A percentile compares a stretch with the other conserved stretches of the same genome.
Evolutionary conservation across 306 rosid genomes (phyloP).

Genomic region (Lathyrus tuberosus): DNA sequence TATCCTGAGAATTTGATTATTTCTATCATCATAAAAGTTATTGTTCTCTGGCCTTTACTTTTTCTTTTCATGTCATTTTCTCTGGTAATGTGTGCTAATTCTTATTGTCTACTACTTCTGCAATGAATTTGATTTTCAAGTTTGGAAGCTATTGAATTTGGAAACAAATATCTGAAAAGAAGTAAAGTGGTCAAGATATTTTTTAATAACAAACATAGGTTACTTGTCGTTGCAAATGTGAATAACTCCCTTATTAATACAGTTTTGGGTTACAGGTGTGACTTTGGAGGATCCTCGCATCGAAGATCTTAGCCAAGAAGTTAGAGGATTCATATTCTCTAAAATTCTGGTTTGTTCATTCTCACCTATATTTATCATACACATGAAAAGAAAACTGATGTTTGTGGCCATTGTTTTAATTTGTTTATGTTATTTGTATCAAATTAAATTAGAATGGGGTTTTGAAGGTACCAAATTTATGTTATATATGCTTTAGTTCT

Average conservation of each 20-base stretch:
- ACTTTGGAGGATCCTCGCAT: slow-evolving; percentile 92
- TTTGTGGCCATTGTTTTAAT: slow-evolving; percentile 6
- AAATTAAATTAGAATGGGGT: slow-evolving; percentile 19
- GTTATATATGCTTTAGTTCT: neutral
- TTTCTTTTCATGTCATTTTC: slow-evolving; percentile 18
- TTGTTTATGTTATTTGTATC: slow-evolving; percentile 20
- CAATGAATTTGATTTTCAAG: slow-evolving; percentile 32
- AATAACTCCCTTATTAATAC: slow-evolving; percentile 27
- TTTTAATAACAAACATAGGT: slow-evolving; percentile 7
- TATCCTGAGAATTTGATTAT: slow-evolving; percentile 1
- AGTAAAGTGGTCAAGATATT: slow-evolving; percentile 11
- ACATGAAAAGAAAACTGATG: slow-evolving; percentile 17
- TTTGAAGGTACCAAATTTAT: slow-evolving; percentile 3
- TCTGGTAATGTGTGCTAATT: slow-evolving; percentile 17
- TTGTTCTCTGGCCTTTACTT: slow-evolving; percentile 20
- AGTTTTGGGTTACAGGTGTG: slow-evolving; percentile 65
- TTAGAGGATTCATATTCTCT: slow-evolving; percentile 94
- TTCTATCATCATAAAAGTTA: slow-evolving; percentile 19
- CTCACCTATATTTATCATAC: slow-evolving; percentile 28
- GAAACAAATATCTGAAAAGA: slow-evolving; percentile 28
- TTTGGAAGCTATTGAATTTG: slow-evolving; percentile 32
- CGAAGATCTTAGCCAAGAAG: slow-evolving; percentile 99
- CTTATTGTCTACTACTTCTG: slow-evolving; percentile 6
- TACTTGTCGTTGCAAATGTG: slow-evolving; percentile 29
- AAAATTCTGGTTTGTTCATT: slow-evolving; percentile 82